Base-by-base conservation (phyloP, 2,329 filamentous ascomycete species). In the Catunica adiposa region DNA sequence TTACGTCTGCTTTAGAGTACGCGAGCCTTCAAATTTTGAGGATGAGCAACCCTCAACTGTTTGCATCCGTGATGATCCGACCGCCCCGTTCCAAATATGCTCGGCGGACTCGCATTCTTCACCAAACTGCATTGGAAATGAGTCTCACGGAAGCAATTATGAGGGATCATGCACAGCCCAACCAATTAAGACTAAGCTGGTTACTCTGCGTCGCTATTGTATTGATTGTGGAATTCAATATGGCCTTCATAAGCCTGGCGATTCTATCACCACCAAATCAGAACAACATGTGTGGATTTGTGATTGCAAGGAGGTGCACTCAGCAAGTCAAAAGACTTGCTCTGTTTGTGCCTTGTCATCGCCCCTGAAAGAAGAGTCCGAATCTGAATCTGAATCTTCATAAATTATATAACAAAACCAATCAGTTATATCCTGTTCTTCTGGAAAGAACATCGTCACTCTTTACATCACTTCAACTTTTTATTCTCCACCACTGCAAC, bases 1-100 rank as follows among this genome's bases (percentile, higher is more conserved):
- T 60, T 71, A 70, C 60, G 62, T 69, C 25, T 71, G 69, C 62
- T 71, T 67, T 58, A 65, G 67, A 1, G 68, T 71, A n/a, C 65
- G 68, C 47, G 62, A 63, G 2, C 68, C 69, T 3, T 65, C 67
- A 42, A 63, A 67, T 57, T 71, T 71, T 59, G 68, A 71, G 57
- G 63, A 64, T 56, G 61, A 67, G 15, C 68, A 70, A 56, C 63
- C 64, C 2, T 62, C 50, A 26, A 14, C 64, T 40, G 62, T 62
- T 14, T 64, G 65, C 17, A 66, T 64, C 56, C 59, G 70, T 44
- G 67, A 70, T 59, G 53, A 56, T 29, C 59, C 60, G 11, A 66
- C 66, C 23, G 62, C 61, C 23, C 58, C 38, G 7, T 54, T 67
- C 17, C 40, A 47, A 15, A 7, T 47, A 60, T 70, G 22, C 62